These are phyloP conservation scores for Ajuga reptans DNA, from an alignment of 305 asterid species.

Conservation along the genomic window DNA sequence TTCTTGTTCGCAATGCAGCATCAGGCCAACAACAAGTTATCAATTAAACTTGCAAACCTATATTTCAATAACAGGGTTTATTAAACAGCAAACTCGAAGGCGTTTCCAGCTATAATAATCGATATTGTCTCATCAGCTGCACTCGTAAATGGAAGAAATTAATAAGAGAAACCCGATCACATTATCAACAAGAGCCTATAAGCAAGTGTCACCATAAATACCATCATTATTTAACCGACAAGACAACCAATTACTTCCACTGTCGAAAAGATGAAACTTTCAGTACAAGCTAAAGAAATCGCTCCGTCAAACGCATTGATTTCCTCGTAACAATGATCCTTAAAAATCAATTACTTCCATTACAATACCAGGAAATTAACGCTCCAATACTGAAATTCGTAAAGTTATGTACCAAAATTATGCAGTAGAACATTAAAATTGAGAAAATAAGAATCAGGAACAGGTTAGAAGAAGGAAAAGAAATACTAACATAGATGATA, in stretches of 20 bases:
- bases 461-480: background rate
- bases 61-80: background rate
- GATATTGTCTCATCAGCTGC: background rate
- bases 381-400: background rate
- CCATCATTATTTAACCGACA: background rate
- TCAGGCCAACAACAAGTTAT: background rate
- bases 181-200: background rate
- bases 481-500: slow-evolving; percentile 54
- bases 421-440: background rate
- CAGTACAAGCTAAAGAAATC: background rate
- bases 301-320: background rate
- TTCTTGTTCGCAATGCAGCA: background rate
- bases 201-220: background rate
- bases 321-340: background rate
- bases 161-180: background rate
- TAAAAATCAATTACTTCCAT: background rate
- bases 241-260: background rate
- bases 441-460: background rate
- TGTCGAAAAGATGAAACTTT: background rate
- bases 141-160: background rate
- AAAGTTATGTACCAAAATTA: background rate
- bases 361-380: background rate
- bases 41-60: background rate
- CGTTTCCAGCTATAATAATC: background rate
- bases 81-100: background rate